Evolutionary conservation across 768 basidiomycete genomes (phyloP), one percentile per base, ranked within the genome.

Genomic region (Leccinum imitatum): DNA sequence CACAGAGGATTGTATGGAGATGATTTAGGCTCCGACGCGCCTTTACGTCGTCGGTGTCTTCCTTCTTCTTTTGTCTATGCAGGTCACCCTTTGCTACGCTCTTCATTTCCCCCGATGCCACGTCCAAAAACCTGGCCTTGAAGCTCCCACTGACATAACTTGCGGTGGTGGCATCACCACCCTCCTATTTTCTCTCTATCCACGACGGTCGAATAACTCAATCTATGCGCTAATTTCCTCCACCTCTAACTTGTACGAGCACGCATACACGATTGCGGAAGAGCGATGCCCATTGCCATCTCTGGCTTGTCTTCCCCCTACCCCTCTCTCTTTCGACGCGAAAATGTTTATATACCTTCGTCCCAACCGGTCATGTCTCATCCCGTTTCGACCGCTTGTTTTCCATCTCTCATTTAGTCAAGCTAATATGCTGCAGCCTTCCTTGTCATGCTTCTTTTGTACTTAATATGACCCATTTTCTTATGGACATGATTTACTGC

Each of bases 1-100:
- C 53, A 35, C 35, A 19, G 66, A 63, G 15, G 53, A 59, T 11
- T 50, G 51, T 25, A 69, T 69, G 67, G 59, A 56, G 31, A 59
- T 70, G 35, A 59, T 70, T 6, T 70, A 50, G 62, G 31, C 50
- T 33, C 50, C 37, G 21, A 19, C 8, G 37, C 11, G 44, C 17
- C 60, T 21, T 57, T 56, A 21, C n/a, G 13, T 13, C 25, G 3
- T 27, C 46, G n/a, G n/a, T 17, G 44, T 44, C 41, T 4, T 10
- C 17, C 7, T 51, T 23, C 57, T 6, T 39, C 23, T 31, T 31
- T 31, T 41, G 17, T 60, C 30, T 52, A 62, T 62, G 60, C 30
- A 6, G 27, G 13, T 54, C 13, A 30, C 30, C 3, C 11, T 8
- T 6, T 41, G 7, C 41, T n/a, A 41, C 44, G 10, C 11, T 11